phyloP scores from a whole-genome alignment of 192 early-diverging fungal genomes.

The Entomortierella parvispora region DNA sequence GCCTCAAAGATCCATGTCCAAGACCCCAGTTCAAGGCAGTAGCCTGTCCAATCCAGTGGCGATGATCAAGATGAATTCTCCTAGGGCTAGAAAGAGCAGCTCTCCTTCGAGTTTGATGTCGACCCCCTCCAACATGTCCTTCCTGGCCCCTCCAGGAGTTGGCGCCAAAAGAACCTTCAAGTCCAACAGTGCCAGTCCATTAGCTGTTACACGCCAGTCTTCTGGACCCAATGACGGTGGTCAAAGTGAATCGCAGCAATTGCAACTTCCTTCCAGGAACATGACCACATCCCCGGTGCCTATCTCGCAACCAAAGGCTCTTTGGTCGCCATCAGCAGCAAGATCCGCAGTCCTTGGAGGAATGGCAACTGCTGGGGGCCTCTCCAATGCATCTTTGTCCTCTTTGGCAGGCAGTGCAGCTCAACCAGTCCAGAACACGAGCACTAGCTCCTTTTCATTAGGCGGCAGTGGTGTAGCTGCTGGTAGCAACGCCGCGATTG shows the following conservation, averaged over 20 bases:
- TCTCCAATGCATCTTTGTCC: background rate
- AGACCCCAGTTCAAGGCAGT: constrained; percentile 11
- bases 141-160: constrained; percentile 32
- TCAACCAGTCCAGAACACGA: background rate
- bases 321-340: background rate
- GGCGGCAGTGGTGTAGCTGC: background rate
- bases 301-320: background rate
- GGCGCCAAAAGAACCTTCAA: constrained; percentile 22
- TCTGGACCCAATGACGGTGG: background rate
- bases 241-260: background rate
- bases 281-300: background rate
- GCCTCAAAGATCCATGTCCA: constrained; percentile 4
- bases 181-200: constrained; percentile 36
- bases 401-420: background rate
- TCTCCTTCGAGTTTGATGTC: constrained; percentile 43
- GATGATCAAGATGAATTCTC: constrained; percentile 10
- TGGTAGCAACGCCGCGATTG: background rate
- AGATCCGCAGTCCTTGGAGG: constrained; percentile 2
- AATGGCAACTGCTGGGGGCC: constrained; percentile 1
- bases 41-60: constrained; percentile 16
- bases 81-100: constrained; percentile 32
- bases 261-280: background rate
- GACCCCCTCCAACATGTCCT: constrained; percentile 47
- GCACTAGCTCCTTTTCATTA: background rate
- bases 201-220: constrained; percentile 14